Conservation (phyloP, 2,329 filamentous ascomycete species). For the Colletotrichum filicis region DNA sequence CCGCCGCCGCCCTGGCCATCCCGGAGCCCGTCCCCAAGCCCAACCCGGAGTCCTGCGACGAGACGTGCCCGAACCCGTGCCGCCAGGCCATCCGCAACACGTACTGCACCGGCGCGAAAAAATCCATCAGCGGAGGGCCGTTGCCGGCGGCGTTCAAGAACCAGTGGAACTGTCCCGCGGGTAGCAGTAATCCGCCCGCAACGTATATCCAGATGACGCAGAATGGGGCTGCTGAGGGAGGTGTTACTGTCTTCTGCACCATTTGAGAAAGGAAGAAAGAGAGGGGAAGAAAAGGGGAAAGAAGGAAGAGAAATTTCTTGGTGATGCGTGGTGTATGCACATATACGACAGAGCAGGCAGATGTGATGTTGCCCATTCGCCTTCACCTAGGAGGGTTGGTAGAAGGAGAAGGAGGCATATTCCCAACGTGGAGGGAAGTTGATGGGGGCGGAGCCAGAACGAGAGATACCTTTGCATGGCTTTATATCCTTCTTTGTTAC, state of each 20-base stretch:
- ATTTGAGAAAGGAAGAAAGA: background rate
- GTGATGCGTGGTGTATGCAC: too few relatives aligned
- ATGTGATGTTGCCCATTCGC: too few relatives aligned
- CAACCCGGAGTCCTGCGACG: background rate
- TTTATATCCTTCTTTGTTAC: too few relatives aligned
- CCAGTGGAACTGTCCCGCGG: background rate
- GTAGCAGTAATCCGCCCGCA: background rate
- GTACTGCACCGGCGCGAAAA: background rate
- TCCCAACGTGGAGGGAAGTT: too few relatives aligned
- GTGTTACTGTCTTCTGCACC: background rate
- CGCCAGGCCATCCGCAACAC: background rate
- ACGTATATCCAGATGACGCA: background rate
- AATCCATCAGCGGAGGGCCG: too few relatives aligned
- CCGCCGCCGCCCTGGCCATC: background rate
- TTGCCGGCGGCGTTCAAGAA: background rate
- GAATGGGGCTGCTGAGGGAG: background rate
- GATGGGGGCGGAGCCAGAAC: too few relatives aligned
- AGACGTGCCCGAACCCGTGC: background rate
- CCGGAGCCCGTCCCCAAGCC: background rate
- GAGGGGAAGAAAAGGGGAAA: too few relatives aligned
- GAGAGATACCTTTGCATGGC: too few relatives aligned
- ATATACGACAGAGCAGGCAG: too few relatives aligned
- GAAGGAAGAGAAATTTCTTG: too few relatives aligned
- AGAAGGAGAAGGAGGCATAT: too few relatives aligned
- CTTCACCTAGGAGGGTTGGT: too few relatives aligned